Evolutionary conservation across 306 rosid genomes (phyloP), one percentile per base, ranked within the genome.

Genomic region (Pueraria montana): DNA sequence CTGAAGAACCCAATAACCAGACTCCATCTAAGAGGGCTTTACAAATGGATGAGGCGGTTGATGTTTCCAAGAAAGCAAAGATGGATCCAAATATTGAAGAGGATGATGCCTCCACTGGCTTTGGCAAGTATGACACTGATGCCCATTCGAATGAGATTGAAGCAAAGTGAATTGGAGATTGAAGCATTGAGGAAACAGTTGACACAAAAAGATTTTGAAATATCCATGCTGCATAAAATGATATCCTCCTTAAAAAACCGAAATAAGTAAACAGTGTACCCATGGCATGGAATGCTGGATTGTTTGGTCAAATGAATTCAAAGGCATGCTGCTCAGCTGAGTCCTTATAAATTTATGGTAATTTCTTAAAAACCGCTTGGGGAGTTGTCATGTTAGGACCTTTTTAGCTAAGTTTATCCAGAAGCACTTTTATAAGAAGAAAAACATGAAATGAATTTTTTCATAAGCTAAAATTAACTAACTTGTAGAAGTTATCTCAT

Each of bases 181-280:
- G 92, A 89, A 81, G 79, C 88, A 23, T 53, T 84, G 81, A 84
- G 7, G 58, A 72, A 87, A 79, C 77, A 83, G 73, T 56, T 89
- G 56, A 82, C 81, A 52, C 86, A 82, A 52, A 91, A 85, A 84
- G 97, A 90, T 50, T 88, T 74, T 65, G 90, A 94, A 74, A 81
- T 85, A 34, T 8, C 82, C 49, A 16, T 21, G 73, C 84, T 89
- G 74, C 79, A 84, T 86, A 87, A 81, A 81, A 71, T 86, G 77
- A 56, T 87, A 63, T 26, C 86, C 40, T 53, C 78, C 46, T 58
- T 75, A 8, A 66, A 40, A 50, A 66, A 32, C 75, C 46, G 10
- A 32, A 11, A 4, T 2, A 13, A 4, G 16, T 21, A 50, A 36
- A 24, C n/a, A n/a, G n/a, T n/a, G n/a, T n/a, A n/a, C n/a, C 17